These are phyloP conservation scores for Entomortierella beljakovae DNA, from an alignment of 192 early-diverging fungal genomes.

Conservation along the genomic window DNA sequence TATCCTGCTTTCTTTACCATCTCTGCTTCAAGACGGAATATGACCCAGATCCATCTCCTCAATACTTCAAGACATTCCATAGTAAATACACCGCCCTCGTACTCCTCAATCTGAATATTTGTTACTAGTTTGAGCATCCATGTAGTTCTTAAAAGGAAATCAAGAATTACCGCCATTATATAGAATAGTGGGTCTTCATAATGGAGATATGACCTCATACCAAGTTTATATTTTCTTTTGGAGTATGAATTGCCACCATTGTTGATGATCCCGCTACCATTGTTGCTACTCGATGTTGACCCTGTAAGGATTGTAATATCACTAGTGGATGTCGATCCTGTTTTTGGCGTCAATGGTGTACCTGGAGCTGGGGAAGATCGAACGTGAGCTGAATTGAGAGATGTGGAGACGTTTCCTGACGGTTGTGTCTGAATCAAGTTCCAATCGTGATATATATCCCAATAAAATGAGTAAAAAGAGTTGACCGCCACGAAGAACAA, in stretches of 20 bases:
- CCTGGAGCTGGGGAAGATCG: not conserved
- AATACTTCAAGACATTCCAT: constrained; percentile 86
- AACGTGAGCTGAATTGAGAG: constrained; percentile 28
- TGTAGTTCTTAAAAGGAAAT: constrained; percentile 85
- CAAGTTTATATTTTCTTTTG: not conserved
- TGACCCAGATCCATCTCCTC: constrained; percentile 94
- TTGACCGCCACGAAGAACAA: constrained; percentile 79
- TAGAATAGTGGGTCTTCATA: constrained; percentile 76
- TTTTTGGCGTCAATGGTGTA: constrained; percentile 18
- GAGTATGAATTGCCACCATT: not conserved
- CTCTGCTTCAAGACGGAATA: constrained; percentile 90
- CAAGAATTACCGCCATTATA: constrained; percentile 81
- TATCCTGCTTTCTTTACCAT: constrained; percentile 65
- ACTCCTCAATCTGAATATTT: constrained; percentile 68
- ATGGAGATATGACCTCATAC: constrained; percentile 56
- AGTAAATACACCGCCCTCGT: constrained; percentile 79
- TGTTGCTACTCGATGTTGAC: not conserved
- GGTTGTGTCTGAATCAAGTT: constrained; percentile 63
- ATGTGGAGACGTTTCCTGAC: constrained; percentile 22
- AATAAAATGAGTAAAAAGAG: constrained; percentile 94
- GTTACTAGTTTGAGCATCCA: constrained; percentile 86
- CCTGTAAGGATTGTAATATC: not conserved
- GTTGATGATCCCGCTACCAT: constrained; percentile 10
- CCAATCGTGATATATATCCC: constrained; percentile 97
- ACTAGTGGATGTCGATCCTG: constrained; percentile 8